Conservation (phyloP, 176 grass and related monocot species). For the Oryza glumipatula region DNA sequence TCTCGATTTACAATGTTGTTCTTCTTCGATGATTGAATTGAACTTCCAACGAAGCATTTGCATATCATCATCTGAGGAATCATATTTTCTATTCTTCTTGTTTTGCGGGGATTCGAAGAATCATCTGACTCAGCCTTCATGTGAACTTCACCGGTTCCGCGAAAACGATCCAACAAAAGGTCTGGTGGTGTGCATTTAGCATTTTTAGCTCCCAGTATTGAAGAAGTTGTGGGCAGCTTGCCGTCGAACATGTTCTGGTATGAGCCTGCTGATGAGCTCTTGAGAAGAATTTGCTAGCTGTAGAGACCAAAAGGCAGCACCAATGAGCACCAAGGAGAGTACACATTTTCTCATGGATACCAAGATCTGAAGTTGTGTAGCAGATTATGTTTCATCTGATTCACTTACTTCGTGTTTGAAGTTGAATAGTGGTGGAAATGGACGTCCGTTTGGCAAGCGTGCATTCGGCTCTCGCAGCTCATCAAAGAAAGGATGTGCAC, state of each 20-base stretch:
- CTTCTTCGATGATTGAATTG: not conserved
- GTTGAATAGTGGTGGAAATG: constrained; percentile 57
- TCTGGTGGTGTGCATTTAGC: not conserved
- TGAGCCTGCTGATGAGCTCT: constrained; percentile 56
- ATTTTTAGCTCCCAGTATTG: constrained; percentile 25
- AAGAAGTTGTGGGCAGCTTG: constrained; percentile 53
- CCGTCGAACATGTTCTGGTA: constrained; percentile 61
- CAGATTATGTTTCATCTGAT: not conserved
- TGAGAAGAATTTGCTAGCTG: constrained; percentile 61
- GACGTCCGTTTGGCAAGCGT: constrained; percentile 61
- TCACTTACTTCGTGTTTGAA: constrained; percentile 73
- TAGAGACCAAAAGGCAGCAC: constrained; percentile 23
- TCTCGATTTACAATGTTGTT: not conserved
- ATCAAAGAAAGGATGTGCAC: constrained; percentile 75
- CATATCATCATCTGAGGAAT: not conserved
- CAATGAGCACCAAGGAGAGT: constrained; percentile 18
- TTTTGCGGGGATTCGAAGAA: not conserved
- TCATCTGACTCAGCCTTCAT: not conserved
- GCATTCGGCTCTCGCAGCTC: constrained; percentile 65
- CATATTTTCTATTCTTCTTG: not conserved
- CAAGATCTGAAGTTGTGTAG: not conserved
- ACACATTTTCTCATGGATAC: not conserved
- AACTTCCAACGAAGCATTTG: constrained; percentile 6
- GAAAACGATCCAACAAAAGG: not conserved
- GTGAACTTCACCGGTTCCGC: not conserved